Base-by-base conservation (phyloP, 768 basidiomycete species). In the Lentinula edodes region DNA sequence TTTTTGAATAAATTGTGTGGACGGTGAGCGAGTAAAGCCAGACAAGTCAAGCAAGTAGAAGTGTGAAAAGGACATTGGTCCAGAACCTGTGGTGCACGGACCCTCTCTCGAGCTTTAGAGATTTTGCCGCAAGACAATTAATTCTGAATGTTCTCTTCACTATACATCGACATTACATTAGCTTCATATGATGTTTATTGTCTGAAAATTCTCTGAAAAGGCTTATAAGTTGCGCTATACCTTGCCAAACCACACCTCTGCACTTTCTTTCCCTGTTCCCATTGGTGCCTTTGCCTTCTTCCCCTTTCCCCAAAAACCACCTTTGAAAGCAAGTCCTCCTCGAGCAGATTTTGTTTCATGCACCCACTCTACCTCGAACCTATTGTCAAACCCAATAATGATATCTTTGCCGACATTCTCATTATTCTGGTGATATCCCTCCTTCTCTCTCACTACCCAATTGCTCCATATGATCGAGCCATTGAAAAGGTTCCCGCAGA, bases 281-380 rank as follows among this genome's bases (percentile, higher is more conserved):
- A 9, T 41, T 6, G 41, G 60, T 23, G 36, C 23, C 39, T 39
- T 42, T 5, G 60, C 52, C n/a, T 38, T 13, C 52, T 53, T 52
- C 52, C 74, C 73, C 66, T 69, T 75, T 0, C 77, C 77, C 77
- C 75, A 78, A 64, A 80, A 74, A 2, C 71, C 70, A 2, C 76
- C 75, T 58, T 69, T 73, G 53, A 79, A 76, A 28, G 76, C 74
- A 55, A 76, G 64, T 0, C 78, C 77, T 56, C 74, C 73, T n/a
- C 69, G 67, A 8, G 61, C 68, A 4, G 54, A 55, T 20, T 39
- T 62, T 1, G 39, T 39, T 0, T 66, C 68, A 23, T 38, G 52
- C 15, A 79, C 74, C 76, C 76, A 79, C 54, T 78, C 78, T 9
- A 72, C 75, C 36, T 72, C 73, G 59, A 70, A 78, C 45, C 66